Evolutionary conservation across 139 green algal genomes (phyloP).

Genomic region (Chlamydomonas incerta): DNA sequence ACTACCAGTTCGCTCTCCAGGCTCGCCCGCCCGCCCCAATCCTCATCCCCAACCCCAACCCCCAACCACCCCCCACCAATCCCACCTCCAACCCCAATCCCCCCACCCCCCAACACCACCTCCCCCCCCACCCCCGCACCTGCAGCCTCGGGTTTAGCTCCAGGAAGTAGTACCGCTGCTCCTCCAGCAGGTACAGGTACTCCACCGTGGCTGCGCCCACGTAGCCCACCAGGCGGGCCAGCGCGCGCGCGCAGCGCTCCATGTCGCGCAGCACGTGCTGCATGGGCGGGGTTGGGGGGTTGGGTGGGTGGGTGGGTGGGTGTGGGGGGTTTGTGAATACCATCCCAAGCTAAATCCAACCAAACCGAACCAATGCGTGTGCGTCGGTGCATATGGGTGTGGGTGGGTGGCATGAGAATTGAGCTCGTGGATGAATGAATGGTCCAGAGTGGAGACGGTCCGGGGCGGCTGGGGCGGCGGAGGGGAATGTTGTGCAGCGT

Average conservation of each 20-base stretch:
- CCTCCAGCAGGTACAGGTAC: constrained; percentile 93
- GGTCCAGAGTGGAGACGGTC: no score
- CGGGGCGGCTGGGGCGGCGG: no score
- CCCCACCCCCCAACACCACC: background rate
- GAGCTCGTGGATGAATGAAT: no score
- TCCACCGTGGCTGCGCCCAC: constrained; percentile 96
- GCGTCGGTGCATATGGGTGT: no score
- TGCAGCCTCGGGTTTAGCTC: constrained; percentile 98
- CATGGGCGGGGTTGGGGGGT: background rate
- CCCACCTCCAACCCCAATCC: background rate
- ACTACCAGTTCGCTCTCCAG: no score
- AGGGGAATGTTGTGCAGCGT: no score
- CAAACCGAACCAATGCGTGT: no score
- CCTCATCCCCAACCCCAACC: no score
- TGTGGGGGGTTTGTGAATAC: no score
- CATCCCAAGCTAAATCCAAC: no score
- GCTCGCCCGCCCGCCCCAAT: background rate
- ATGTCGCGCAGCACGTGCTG: constrained; percentile 74
- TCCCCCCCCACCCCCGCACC: constrained; percentile 47
- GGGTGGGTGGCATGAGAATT: no score
- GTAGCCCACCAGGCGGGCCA: constrained; percentile 93
- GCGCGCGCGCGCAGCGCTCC: constrained; percentile 88
- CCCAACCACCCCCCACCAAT: no score
- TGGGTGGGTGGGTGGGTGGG: background rate
- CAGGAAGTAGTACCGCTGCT: constrained; percentile 93